Percentiles rank a stretch among this genome's conserved stretches.
phyloP scores from a whole-genome alignment of 2,329 filamentous ascomycete genomes.

The Pyrenophora graminea region DNA sequence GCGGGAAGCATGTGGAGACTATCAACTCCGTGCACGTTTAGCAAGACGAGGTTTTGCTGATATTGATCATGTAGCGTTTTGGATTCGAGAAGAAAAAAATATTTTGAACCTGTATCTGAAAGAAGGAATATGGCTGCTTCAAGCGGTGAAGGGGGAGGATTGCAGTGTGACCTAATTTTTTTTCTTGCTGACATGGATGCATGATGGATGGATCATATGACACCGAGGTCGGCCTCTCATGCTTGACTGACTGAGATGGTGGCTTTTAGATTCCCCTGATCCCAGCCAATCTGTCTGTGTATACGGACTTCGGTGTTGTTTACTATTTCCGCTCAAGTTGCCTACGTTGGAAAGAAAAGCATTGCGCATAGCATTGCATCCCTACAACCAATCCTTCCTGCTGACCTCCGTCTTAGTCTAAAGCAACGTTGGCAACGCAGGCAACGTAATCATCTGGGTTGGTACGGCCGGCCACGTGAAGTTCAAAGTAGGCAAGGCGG shows the following conservation, averaged over 20 bases:
- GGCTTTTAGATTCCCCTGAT: too few species aligned
- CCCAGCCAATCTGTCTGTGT: too few species aligned
- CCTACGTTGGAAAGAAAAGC: neutral
- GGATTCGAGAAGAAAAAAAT: neutral
- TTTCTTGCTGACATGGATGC: too few species aligned
- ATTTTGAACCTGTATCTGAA: neutral
- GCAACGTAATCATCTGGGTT: constrained; percentile 5
- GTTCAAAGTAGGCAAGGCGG: constrained; percentile 3
- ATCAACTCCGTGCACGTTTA: neutral
- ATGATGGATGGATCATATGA: too few species aligned
- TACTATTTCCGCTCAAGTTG: neutral
- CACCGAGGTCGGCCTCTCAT: too few species aligned
- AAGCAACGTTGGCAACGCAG: neutral
- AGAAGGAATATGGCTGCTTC: too few species aligned
- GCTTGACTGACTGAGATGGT: too few species aligned
- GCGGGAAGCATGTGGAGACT: neutral
- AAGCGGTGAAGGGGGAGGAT: too few species aligned
- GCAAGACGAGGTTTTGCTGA: neutral
- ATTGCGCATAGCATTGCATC: neutral
- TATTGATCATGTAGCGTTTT: neutral
- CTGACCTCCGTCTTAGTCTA: neutral
- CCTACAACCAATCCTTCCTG: neutral
- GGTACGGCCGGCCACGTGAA: constrained; percentile 7
- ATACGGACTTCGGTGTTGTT: too few species aligned
- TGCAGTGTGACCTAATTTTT: too few species aligned